Conservation (phyloP, 2,329 filamentous ascomycete genomes). For the Chlorencoelia australis region DNA sequence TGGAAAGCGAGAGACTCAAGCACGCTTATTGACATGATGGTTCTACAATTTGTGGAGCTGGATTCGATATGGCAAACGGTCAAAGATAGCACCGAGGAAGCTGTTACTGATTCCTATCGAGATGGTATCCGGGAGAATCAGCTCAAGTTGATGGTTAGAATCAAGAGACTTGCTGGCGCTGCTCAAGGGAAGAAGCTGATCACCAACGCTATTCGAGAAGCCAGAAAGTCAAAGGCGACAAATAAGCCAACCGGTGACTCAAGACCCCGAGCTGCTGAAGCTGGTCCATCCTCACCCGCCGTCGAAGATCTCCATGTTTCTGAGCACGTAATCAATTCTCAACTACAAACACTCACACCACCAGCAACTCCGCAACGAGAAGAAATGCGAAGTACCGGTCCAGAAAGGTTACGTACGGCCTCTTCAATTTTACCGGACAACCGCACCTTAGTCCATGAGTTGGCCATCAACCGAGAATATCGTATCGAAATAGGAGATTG, state of each 20-base stretch:
- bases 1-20: conserved; percentile 77
- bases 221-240: conserved; percentile 51
- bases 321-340: conserved; percentile 32
- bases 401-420: conserved; percentile 22
- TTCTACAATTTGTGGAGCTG: conserved; percentile 76
- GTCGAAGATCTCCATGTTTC: conserved; percentile 34
- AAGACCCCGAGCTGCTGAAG: conserved; percentile 48
- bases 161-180: conserved; percentile 66
- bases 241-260: conserved; percentile 61
- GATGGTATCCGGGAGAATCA: conserved; percentile 76
- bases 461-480: conserved; percentile 71
- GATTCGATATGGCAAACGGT: conserved; percentile 78
- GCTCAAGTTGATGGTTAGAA: conserved; percentile 65
- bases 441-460: conserved; percentile 64
- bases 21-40: conserved; percentile 71
- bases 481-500: conserved; percentile 52
- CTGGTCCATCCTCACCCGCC: conserved; percentile 28
- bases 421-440: conserved; percentile 57
- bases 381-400: conserved; percentile 10
- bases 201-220: conserved; percentile 63
- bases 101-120: conserved; percentile 65
- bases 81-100: conserved; percentile 64
- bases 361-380: conserved; percentile 36
- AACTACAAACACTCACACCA: conserved; percentile 41
- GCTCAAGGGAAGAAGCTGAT: conserved; percentile 64